phyloP scores from a whole-genome alignment of 2,329 filamentous ascomycete species.

The Monilinia vaccinii-corymbosi region DNA sequence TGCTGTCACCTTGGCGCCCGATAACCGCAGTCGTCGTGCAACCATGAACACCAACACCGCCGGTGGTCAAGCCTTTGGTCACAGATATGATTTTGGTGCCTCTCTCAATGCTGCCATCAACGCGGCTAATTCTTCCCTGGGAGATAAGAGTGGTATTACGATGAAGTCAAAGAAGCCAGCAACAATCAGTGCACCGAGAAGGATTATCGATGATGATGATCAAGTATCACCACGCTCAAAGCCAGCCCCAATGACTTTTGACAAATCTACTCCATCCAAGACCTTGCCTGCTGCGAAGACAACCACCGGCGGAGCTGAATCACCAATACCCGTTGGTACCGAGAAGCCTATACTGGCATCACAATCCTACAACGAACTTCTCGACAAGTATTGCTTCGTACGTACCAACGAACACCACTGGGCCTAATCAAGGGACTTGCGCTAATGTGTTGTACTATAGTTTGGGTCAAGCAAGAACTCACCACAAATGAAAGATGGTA shows the following conservation, averaged over 20 bases:
- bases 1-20: slow-evolving; percentile 42
- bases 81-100: slow-evolving; percentile 93
- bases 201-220: slow-evolving; percentile 12
- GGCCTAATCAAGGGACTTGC: slow-evolving; percentile 21
- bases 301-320: slow-evolving; percentile 35
- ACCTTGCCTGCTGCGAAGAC: slow-evolving; percentile 21
- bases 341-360: slow-evolving; percentile 68
- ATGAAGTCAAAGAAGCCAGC: slow-evolving; percentile 29
- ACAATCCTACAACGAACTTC: slow-evolving; percentile 88
- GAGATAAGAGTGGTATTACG: slow-evolving; percentile 48
- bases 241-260: slow-evolving; percentile 14
- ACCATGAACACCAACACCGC: slow-evolving; percentile 34
- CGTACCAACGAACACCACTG: slow-evolving; percentile 45
- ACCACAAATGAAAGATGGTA: slow-evolving; percentile 42
- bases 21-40: slow-evolving; percentile 31
- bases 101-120: slow-evolving; percentile 78
- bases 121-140: slow-evolving; percentile 55
- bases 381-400: slow-evolving; percentile 99
- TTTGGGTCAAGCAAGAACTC: slow-evolving; percentile 53
- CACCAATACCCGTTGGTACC: slow-evolving; percentile 41
- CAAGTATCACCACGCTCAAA: slow-evolving; percentile 18
- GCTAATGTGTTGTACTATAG: slow-evolving; percentile 38
- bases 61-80: slow-evolving; percentile 70
- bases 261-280: slow-evolving; percentile 17
- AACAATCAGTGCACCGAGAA: slow-evolving; percentile 15